Evolutionary conservation across 2,329 filamentous ascomycete species (phyloP).

Genomic region (Didymella glomerata): DNA sequence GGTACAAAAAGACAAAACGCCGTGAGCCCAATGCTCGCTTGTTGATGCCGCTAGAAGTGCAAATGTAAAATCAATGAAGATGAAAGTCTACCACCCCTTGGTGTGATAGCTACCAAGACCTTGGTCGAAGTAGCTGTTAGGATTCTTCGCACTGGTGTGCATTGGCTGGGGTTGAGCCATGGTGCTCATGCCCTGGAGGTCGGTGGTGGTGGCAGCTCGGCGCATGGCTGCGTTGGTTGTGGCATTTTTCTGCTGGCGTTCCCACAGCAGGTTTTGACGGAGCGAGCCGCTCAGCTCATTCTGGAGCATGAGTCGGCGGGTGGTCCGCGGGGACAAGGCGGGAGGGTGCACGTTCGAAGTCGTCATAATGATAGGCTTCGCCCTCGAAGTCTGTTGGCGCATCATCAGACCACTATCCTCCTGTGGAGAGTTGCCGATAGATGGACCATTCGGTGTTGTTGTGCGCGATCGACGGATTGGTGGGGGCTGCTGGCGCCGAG

Average conservation of each 20-base stretch:
- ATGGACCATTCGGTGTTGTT: conserved; percentile 74
- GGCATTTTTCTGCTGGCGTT: conserved; percentile 91
- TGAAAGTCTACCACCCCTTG: conserved; percentile 75
- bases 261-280: conserved; percentile 89
- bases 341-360: conserved; percentile 74
- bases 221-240: conserved; percentile 82
- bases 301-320: conserved; percentile 91
- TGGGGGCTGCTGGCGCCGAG: conserved; percentile 65
- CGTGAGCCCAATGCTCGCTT: conserved; percentile 43
- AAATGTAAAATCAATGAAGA: conserved; percentile 34
- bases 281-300: conserved; percentile 94
- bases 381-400: conserved; percentile 66
- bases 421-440: conserved; percentile 66
- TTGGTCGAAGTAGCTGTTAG: conserved; percentile 82
- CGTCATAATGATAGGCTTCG: conserved; percentile 82
- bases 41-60: conserved; percentile 50
- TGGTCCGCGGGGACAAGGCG: conserved; percentile 88
- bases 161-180: conserved; percentile 58
- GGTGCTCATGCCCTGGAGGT: conserved; percentile 89
- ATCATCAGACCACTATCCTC: conserved; percentile 66
- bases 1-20: conserved; percentile 41
- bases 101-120: conserved; percentile 80
- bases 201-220: conserved; percentile 67
- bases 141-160: conserved; percentile 64
- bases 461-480: conserved; percentile 67